Conservation (phyloP, 805 yeast species). For the Ogataea pini region DNA sequence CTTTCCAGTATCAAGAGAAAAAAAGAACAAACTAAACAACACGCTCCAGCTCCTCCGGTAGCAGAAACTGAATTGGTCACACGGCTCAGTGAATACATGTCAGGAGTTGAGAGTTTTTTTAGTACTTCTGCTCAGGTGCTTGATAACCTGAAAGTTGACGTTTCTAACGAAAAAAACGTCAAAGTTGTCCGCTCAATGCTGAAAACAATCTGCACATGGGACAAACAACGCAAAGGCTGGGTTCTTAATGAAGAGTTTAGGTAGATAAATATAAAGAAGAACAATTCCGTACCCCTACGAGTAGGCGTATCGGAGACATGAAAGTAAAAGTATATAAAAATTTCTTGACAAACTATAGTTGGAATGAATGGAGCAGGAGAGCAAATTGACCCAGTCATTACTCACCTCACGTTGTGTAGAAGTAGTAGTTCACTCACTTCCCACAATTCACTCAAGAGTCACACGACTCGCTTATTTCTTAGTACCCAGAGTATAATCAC, state of each 20-base stretch:
- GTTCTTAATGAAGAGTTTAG: conserved; percentile 54
- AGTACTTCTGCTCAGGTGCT: conserved; percentile 35
- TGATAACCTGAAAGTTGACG: conserved; percentile 31
- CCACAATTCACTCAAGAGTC: too few species aligned
- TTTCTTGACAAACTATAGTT: too few species aligned
- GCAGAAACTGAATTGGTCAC: conserved; percentile 22
- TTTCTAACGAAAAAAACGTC: conserved; percentile 54
- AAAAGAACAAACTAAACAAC: conserved; percentile 9
- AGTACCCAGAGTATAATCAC: conserved; percentile 45
- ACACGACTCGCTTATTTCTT: conserved; percentile 21
- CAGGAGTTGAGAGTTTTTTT: conserved; percentile 30
- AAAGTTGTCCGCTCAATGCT: conserved; percentile 67
- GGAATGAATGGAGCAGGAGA: too few species aligned
- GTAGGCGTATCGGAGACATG: too few species aligned
- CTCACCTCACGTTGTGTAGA: too few species aligned
- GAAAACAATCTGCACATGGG: conserved; percentile 69
- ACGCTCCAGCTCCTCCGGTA: conserved; percentile 6
- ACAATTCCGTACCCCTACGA: background rate
- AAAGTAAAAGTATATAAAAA: background rate
- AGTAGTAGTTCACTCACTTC: too few species aligned
- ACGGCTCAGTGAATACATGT: conserved; percentile 31
- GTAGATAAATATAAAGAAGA: conserved; percentile 10
- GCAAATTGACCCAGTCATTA: too few species aligned
- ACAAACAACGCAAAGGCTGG: conserved; percentile 63
- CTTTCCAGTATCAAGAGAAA: conserved; percentile 47